Evolutionary conservation across 345 rosid species (phyloP).

Genomic region (Draba incana): DNA sequence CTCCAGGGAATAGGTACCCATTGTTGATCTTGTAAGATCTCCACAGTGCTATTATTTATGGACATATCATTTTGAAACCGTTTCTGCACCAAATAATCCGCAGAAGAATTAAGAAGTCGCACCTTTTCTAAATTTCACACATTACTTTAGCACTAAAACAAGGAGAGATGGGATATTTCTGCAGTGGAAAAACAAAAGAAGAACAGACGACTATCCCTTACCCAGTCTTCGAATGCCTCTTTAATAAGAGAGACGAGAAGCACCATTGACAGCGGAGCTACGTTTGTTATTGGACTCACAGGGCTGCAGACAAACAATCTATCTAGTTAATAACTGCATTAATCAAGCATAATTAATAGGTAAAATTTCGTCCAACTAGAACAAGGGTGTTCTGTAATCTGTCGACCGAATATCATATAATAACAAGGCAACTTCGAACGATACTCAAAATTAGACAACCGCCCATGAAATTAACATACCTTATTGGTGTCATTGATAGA

Average conservation of each 20-base stretch:
- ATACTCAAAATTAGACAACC: neutral
- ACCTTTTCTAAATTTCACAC: constrained; percentile 11
- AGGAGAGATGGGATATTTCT: constrained; percentile 22
- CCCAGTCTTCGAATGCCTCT: constrained; percentile 99
- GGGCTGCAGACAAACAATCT: constrained; percentile 65
- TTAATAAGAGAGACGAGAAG: constrained; percentile 95
- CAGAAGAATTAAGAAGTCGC: constrained; percentile 25
- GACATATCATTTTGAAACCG: constrained; percentile 96
- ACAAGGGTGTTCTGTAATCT: neutral
- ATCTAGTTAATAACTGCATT: constrained; percentile 8
- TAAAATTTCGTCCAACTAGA: constrained; percentile 3
- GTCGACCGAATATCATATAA: neutral
- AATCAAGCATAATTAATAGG: constrained; percentile 13
- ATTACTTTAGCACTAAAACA: constrained; percentile 3
- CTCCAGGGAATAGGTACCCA: constrained; percentile 89
- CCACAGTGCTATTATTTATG: constrained; percentile 77
- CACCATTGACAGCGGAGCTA: constrained; percentile 89
- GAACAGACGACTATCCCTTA: constrained; percentile 45
- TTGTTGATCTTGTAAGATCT: constrained; percentile 79
- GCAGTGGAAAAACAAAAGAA: constrained; percentile 29
- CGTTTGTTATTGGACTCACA: constrained; percentile 93
- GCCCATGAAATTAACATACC: constrained; percentile 49
- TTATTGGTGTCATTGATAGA: constrained; percentile 92
- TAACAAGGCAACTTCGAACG: constrained; percentile 6
- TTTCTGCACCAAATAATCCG: constrained; percentile 61